Percentiles rank a stretch among this genome's conserved stretches.
Conservation (phyloP, 371 early-diverging fungal species). For the Mucor velutinosus region DNA sequence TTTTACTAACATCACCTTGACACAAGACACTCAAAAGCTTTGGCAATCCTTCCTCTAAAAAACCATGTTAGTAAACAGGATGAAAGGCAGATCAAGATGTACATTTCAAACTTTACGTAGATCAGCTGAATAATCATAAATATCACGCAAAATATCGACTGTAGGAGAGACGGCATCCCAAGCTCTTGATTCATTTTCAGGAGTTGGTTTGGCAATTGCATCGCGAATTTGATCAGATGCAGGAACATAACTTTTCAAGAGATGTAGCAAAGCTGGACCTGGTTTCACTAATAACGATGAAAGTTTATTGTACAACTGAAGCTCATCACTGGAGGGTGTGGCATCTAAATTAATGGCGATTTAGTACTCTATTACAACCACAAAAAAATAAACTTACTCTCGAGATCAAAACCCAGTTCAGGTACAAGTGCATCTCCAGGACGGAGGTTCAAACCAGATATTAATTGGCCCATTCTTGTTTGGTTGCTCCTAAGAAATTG, state of each 20-base stretch:
- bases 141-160: constrained; percentile 74
- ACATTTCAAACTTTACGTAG: constrained; percentile 54
- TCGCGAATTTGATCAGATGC: constrained; percentile 46
- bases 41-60: constrained; percentile 18
- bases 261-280: constrained; percentile 46
- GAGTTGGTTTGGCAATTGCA: constrained; percentile 82
- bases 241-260: constrained; percentile 55
- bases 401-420: constrained; percentile 54
- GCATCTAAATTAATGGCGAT: constrained; percentile 41
- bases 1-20: constrained; percentile 65
- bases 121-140: constrained; percentile 74
- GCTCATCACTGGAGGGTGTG: constrained; percentile 53
- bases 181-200: constrained; percentile 83
- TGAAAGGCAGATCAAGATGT: background rate
- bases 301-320: constrained; percentile 52
- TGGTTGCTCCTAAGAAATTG: background rate
- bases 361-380: constrained; percentile 1
- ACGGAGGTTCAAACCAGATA: constrained; percentile 47
- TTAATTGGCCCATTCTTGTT: constrained; percentile 41
- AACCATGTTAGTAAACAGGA: background rate
- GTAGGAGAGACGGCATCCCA: constrained; percentile 84
- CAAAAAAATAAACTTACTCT: constrained; percentile 31
- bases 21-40: constrained; percentile 59
- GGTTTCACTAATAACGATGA: constrained; percentile 48
- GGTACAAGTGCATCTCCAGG: constrained; percentile 45